Evolutionary conservation across 441 rosid genomes (phyloP), one percentile per base, ranked within the genome.

Genomic region (Mallotus repandus): DNA sequence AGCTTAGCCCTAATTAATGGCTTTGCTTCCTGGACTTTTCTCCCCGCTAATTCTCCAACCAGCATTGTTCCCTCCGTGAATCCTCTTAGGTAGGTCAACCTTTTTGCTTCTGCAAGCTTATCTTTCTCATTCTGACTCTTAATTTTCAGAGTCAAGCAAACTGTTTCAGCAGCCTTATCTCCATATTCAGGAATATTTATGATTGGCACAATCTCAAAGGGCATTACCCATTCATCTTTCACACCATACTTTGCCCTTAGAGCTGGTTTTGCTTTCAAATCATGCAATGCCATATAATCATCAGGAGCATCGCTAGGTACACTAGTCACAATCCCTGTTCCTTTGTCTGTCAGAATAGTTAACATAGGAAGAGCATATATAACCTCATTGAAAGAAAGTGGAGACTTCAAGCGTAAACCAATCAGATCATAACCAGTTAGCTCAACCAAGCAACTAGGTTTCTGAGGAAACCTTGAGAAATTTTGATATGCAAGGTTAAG

Each of bases 221-320:
- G 97, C 81, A 87, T 45, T 5, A 94, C 72, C 98, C 99, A 92
- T 71, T 95, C 97, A 79, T 95, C 99, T 80, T 89, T 88, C 81
- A 95, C 91, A 32, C 92, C 86, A 72, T 67, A 89, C 81, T 92
- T 92, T 52, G 81, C 88, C 80, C 96, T 87, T 22, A 89, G 72
- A 76, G 89, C 97, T 69, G 91, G 97, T 77, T 91, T 95, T 75
- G 85, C 84, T 76, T 85, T 89, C 82, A 91, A 78, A 81, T 88
- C 99, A 68, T 89, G 93, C 79, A 95, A 65, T 12, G 94, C 87
- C 88, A 92, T 92, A 80, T 85, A 89, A 81, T 92, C 97, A 76
- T 95, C 98, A 41, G 98, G 99, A 56, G 98, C 87, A 84, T 95
- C 99, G 73, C 98, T 95, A 78, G 99, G 98, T 21, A 95, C 99